Conservation (phyloP, 164 flowering plant genomes). For the Protea cynaroides region DNA sequence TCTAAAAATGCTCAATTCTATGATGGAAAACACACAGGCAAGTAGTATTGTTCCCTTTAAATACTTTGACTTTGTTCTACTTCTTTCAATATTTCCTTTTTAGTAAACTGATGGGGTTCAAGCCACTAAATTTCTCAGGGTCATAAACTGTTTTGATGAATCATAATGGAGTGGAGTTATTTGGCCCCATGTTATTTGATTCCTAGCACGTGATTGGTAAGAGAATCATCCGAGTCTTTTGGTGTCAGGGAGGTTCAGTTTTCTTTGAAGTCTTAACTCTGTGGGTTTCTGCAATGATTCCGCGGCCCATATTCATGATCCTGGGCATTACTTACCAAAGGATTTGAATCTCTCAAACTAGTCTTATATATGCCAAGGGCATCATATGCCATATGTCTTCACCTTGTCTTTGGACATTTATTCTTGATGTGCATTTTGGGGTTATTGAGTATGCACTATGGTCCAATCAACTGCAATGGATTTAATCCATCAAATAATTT, state of each 20-base stretch:
- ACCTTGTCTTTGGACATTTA: neutral
- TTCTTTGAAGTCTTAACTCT: neutral
- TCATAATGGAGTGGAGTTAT: neutral
- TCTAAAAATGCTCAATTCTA: constrained; percentile 2
- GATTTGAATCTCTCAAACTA: neutral
- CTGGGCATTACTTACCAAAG: neutral
- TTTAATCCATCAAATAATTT: too few relatives aligned
- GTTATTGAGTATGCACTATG: neutral
- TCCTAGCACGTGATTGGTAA: neutral
- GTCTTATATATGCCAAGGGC: neutral
- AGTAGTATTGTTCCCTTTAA: neutral
- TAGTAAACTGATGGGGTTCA: neutral
- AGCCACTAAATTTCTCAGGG: neutral
- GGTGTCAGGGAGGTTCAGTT: neutral
- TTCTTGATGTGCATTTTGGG: neutral
- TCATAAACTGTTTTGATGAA: neutral
- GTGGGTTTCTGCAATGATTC: neutral
- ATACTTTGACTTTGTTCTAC: neutral
- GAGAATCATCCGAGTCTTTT: neutral
- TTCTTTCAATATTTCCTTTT: neutral
- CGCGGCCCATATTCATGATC: neutral
- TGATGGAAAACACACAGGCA: neutral
- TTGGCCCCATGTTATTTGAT: neutral
- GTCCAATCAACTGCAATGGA: neutral
- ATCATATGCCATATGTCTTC: too few relatives aligned